A percentile compares a stretch with the other conserved stretches of the same genome.
phyloP scores from a whole-genome alignment of 805 yeast genomes.

The Clavispora fructus region DNA sequence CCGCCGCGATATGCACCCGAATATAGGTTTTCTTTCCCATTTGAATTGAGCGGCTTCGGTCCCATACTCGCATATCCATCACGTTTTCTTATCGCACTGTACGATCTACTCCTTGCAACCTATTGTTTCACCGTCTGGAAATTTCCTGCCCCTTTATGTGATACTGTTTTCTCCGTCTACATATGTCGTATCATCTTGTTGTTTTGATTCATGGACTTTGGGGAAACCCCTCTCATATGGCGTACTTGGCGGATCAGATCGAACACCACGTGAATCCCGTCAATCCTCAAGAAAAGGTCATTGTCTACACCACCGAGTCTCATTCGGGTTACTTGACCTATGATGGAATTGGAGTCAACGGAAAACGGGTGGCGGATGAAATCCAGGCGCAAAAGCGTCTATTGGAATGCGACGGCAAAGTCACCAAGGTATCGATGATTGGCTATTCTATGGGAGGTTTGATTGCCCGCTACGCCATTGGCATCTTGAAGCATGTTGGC shows the following conservation, averaged over 20 bases:
- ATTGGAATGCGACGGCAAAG: constrained; percentile 18
- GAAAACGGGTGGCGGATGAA: constrained; percentile 68
- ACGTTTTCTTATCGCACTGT: background rate
- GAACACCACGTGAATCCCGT: constrained; percentile 11
- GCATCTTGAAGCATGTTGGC: constrained; percentile 52
- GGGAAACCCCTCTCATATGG: constrained; percentile 9
- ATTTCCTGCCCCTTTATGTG: background rate
- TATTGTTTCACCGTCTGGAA: background rate
- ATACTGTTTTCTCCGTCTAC: background rate
- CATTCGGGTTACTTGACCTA: constrained; percentile 75
- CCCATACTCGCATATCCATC: background rate
- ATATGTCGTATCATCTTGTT: constrained; percentile 51
- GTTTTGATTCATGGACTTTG: constrained; percentile 70
- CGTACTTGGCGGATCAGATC: constrained; percentile 8
- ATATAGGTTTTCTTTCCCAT: too few species aligned
- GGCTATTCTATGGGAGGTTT: constrained; percentile 91
- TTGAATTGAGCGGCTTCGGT: too few species aligned
- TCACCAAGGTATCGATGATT: constrained; percentile 62
- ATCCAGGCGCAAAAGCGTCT: constrained; percentile 30
- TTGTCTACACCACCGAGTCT: constrained; percentile 49
- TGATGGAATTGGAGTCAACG: constrained; percentile 85
- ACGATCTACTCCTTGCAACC: background rate
- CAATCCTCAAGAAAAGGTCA: constrained; percentile 18
- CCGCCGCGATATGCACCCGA: too few species aligned
- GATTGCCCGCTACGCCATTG: constrained; percentile 74